These are phyloP conservation scores for Begonia fuchsioides DNA, from an alignment of 306 rosid genomes.

Conservation along the genomic window DNA sequence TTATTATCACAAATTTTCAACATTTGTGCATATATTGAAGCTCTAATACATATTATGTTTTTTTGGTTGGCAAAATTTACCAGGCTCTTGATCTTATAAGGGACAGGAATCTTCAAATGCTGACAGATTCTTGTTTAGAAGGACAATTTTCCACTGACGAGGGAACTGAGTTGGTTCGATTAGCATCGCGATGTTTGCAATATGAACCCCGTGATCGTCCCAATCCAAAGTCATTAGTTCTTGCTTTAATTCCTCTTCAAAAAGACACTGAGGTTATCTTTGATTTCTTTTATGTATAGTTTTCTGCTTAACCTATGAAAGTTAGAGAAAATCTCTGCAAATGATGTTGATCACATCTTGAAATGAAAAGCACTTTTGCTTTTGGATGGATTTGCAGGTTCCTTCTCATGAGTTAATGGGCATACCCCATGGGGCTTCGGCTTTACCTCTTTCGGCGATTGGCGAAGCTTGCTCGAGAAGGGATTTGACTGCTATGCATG, in stretches of 20 bases:
- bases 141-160: conserved; percentile 86
- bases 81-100: conserved; percentile 95
- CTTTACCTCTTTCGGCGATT: conserved; percentile 55
- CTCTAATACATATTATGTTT: too few species aligned
- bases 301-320: not conserved
- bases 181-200: conserved; percentile 86
- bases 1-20: not conserved
- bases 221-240: conserved; percentile 65
- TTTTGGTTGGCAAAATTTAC: not conserved
- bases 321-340: too few species aligned
- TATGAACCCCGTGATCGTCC: conserved; percentile 98
- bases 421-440: conserved; percentile 38
- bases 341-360: too few species aligned
- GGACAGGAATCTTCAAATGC: conserved; percentile 78
- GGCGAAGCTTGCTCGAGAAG: conserved; percentile 74
- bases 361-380: too few species aligned
- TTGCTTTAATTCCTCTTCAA: conserved; percentile 78
- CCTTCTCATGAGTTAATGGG: conserved; percentile 84
- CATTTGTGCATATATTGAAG: not conserved
- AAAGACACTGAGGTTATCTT: conserved; percentile 66
- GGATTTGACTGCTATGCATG: conserved; percentile 85
- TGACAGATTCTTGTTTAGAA: conserved; percentile 90
- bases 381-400: conserved; percentile 35
- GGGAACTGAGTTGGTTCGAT: conserved; percentile 81
- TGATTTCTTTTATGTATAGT: not conserved